phyloP scores from a whole-genome alignment of 2,329 filamentous ascomycete species.

The Cladophialophora psammophila region DNA sequence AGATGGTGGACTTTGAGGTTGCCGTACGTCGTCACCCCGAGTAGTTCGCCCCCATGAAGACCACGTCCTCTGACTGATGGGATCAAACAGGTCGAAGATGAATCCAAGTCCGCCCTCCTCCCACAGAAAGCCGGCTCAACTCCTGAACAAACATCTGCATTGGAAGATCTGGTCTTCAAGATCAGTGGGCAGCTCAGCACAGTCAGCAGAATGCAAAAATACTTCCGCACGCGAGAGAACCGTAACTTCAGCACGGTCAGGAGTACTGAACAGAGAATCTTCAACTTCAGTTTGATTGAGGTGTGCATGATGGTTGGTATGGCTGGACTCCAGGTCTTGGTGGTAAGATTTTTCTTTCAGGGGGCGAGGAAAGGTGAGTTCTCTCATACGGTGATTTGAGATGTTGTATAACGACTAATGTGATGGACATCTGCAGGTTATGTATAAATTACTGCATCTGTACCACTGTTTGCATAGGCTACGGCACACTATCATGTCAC shows the following conservation, averaged over 20 bases:
- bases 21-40: slow-evolving; percentile 66
- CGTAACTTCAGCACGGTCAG: slow-evolving; percentile 97
- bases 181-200: slow-evolving; percentile 91
- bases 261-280: slow-evolving; percentile 93
- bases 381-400: background rate
- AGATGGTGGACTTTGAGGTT: slow-evolving; percentile 98
- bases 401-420: background rate
- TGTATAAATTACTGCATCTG: slow-evolving; percentile 22
- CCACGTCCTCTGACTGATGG: slow-evolving; percentile 36
- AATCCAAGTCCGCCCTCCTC: slow-evolving; percentile 72
- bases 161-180: slow-evolving; percentile 96
- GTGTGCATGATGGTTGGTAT: slow-evolving; percentile 89
- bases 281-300: slow-evolving; percentile 97
- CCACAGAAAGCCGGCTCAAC: slow-evolving; percentile 88
- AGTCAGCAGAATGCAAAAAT: slow-evolving; percentile 96
- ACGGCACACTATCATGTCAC: background rate
- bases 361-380: slow-evolving; percentile 69
- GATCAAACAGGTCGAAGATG: slow-evolving; percentile 79
- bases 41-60: background rate
- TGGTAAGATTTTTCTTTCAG: slow-evolving; percentile 99
- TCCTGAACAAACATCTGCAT: slow-evolving; percentile 83
- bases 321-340: slow-evolving; percentile 95
- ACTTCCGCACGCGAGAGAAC: slow-evolving; percentile 98
- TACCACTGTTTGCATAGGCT: background rate
- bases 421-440: slow-evolving; percentile 22